Evolutionary conservation across 805 yeast genomes (phyloP).

Genomic region (Saccharomycopsis fibuligera): DNA sequence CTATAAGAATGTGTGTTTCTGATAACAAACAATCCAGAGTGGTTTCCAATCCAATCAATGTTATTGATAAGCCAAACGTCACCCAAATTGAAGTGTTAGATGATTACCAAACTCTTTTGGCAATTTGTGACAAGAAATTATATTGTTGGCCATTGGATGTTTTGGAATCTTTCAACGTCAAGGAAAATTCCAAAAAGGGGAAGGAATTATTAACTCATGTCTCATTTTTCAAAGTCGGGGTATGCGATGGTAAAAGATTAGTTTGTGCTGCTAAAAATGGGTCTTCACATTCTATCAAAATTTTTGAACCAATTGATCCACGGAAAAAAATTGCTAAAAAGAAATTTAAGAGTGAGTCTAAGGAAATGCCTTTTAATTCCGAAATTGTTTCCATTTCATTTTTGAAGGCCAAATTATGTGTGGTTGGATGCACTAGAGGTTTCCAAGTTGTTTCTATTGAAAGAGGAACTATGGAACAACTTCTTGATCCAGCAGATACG

Average conservation of each 20-base stretch:
- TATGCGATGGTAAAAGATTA: slow-evolving; percentile 80
- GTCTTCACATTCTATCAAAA: slow-evolving; percentile 73
- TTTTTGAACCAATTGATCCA: slow-evolving; percentile 71
- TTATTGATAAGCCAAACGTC: slow-evolving; percentile 68
- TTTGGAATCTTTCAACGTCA: slow-evolving; percentile 34
- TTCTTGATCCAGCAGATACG: slow-evolving; percentile 97
- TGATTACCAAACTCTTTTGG: slow-evolving; percentile 77
- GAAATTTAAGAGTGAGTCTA: slow-evolving; percentile 58
- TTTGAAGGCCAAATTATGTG: slow-evolving; percentile 76
- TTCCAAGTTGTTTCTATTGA: slow-evolving; percentile 77
- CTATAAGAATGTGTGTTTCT: slow-evolving; percentile 43
- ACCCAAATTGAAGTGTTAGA: slow-evolving; percentile 88
- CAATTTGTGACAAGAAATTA: slow-evolving; percentile 74
- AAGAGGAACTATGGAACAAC: slow-evolving; percentile 44
- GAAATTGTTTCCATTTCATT: slow-evolving; percentile 92
- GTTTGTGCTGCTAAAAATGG: slow-evolving; percentile 85
- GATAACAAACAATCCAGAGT: slow-evolving; percentile 45
- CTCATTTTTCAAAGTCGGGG: slow-evolving; percentile 85
- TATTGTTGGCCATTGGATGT: slow-evolving; percentile 75
- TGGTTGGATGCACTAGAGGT: slow-evolving; percentile 90
- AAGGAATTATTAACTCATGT: slow-evolving; percentile 84
- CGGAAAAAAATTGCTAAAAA: slow-evolving; percentile 56
- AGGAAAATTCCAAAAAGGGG: slow-evolving; percentile 49
- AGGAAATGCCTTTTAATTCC: slow-evolving; percentile 74
- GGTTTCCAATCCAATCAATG: slow-evolving; percentile 67